Evolutionary conservation across 139 green algal genomes (phyloP), one percentile per base, ranked within the genome.

Genomic region (Medakamo hakoo): DNA sequence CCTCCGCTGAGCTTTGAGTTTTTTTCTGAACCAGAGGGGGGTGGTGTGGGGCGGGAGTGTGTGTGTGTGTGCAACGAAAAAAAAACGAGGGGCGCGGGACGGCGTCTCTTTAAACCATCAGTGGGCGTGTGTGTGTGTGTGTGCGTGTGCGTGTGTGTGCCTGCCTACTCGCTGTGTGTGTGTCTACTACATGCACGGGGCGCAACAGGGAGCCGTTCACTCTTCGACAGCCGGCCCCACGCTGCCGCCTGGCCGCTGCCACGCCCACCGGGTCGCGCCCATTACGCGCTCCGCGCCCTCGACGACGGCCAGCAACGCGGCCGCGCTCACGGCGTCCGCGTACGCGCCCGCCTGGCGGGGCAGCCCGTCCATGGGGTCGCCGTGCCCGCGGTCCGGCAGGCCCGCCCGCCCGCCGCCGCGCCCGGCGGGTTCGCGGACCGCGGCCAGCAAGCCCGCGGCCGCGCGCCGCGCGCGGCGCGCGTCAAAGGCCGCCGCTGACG

Each of bases 1-100:
- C 67, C 80, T 98, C 57, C 73, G 91, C 64, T 97, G 73, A 84
- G 63, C 71, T 21, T 52, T 9, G 40, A 52, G 55, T 52, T 9
- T 52, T 52, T 52, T 21, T 52, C 40, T 52, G 9, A 9, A 9
- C 9, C 9, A 16, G 40, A 16, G 9, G 40, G 9, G 40, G 16
- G 40, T 52, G 40, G 9, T 9, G 9, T 9, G 9, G 40, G 9
- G 9, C 16, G 40, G 16, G 9, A 21, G 9, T 52, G 40, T 16
- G 40, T 16, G 40, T 16, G 16, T 21, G 9, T 9, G 40, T n/a
- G n/a, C n/a, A n/a, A n/a, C n/a, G n/a, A n/a, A n/a, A n/a, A n/a
- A n/a, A n/a, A n/a, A n/a, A n/a, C n/a, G n/a, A n/a, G n/a, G n/a
- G n/a, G n/a, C n/a, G n/a, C n/a, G n/a, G n/a, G n/a, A n/a, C n/a